Evolutionary conservation across 352 stramenopile species (phyloP), one percentile per base, ranked within the genome.

Genomic region (Globisporangium radiosum): DNA sequence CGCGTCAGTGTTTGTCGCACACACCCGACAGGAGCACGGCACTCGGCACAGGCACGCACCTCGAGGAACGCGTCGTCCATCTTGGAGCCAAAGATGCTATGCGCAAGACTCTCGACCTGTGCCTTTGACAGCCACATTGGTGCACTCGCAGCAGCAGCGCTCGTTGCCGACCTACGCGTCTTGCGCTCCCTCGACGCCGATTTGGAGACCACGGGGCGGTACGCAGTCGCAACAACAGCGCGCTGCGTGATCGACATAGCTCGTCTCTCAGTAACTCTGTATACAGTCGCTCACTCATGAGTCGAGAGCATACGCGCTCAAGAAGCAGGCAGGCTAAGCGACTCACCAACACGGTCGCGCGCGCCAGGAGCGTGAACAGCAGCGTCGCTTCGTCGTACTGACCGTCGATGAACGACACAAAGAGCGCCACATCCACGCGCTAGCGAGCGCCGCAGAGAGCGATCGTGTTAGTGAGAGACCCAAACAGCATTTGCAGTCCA

Each of bases 341-440:
- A 42, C 51, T 8, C 67, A 90, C 80, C 67, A 83, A 69, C 0
- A 78, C 54, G 45, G 61, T 65, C 1, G 69, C 62, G n/a, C 82
- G 68, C 6, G 76, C 64, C 36, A 68, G 71, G 13, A 92, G 61
- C 54, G 82, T 90, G 62, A 88, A 92, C 1, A 53, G 25, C 3
- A 92, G 49, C 4, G 70, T 73, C 15, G 48, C 43, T n/a, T 77
- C 68, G n/a, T 67, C 58, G 51, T 85, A 80, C 25, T 68, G 72
- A 2, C 73, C 77, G 54, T 80, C 68, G 40, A 92, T 53, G 59
- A 92, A 88, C 11, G 67, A 69, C 6, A 69, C 64, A 58, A 92
- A 90, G 15, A 85, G 65, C 51, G 86, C 74, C 8, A 83, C 69
- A 39, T 92, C 82, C 15, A 81, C 56, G 11, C 71, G 65, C 57